A percentile compares a stretch with the other conserved stretches of the same genome.
Conservation (phyloP, 2,329 filamentous ascomycete species). For the Erysiphe neolycopersici region DNA sequence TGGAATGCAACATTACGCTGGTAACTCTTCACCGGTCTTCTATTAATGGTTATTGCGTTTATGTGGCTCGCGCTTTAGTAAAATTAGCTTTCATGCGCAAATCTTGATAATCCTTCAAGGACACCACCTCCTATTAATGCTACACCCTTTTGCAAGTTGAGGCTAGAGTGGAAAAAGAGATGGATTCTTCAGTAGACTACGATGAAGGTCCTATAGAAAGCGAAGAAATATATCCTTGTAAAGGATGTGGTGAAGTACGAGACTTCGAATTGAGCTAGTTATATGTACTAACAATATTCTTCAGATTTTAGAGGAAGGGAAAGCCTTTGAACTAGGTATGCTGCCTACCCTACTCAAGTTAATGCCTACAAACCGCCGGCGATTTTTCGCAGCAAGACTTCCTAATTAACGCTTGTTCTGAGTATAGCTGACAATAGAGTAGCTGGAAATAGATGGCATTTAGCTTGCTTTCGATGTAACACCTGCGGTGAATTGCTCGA, state of each 20-base stretch:
- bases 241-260: slow-evolving; percentile 71
- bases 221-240: slow-evolving; percentile 72
- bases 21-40: not conserved
- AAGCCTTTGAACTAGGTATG: slow-evolving; percentile 88
- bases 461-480: slow-evolving; percentile 96
- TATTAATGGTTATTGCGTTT: not conserved
- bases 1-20: not conserved
- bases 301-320: slow-evolving; percentile 92
- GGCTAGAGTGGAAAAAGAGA: slow-evolving; percentile 7
- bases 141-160: not conserved
- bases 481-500: slow-evolving; percentile 88
- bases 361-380: not conserved
- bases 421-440: slow-evolving; percentile 8
- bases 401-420: not conserved
- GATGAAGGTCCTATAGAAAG: slow-evolving; percentile 31
- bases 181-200: slow-evolving; percentile 27
- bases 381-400: not conserved
- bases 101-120: not conserved
- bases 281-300: slow-evolving; percentile 7
- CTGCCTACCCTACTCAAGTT: slow-evolving; percentile 4
- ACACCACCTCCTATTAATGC: not conserved
- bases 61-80: not conserved
- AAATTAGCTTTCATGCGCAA: not conserved
- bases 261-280: slow-evolving; percentile 4
- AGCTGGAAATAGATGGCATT: slow-evolving; percentile 96